A percentile compares a stretch with the other conserved stretches of the same genome.
phyloP scores from a whole-genome alignment of 2,329 filamentous ascomycete genomes.

The Aspergillus alliaceus region DNA sequence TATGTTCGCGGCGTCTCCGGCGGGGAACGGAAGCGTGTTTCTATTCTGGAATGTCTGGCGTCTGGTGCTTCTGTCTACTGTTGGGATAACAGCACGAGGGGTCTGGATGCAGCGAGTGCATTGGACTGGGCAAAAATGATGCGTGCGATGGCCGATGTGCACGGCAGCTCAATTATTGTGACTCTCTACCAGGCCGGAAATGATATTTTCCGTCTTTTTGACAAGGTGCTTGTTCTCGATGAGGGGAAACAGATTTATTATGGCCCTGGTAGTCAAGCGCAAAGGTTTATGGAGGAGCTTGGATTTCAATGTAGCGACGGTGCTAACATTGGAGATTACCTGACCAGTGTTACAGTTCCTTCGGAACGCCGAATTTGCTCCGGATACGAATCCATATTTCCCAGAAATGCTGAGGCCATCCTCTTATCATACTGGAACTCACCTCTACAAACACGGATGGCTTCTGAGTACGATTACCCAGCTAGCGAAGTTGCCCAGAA shows the following conservation, averaged over 20 bases:
- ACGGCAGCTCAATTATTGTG: constrained; percentile 53
- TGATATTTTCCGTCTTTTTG: constrained; percentile 67
- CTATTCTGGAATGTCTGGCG: constrained; percentile 64
- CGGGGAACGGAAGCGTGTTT: constrained; percentile 68
- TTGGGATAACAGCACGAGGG: constrained; percentile 66
- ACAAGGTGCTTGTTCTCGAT: constrained; percentile 69
- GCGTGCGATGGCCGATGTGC: constrained; percentile 62
- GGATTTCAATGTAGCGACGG: constrained; percentile 64
- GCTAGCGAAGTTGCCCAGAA: constrained; percentile 53
- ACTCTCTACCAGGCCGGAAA: constrained; percentile 71
- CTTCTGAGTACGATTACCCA: constrained; percentile 59
- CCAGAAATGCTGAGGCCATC: constrained; percentile 46
- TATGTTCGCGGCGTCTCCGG: constrained; percentile 65
- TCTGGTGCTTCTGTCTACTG: constrained; percentile 59
- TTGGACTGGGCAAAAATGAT: constrained; percentile 61
- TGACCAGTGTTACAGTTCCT: constrained; percentile 64
- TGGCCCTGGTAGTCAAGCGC: constrained; percentile 60
- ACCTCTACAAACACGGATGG: constrained; percentile 52
- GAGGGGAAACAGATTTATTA: constrained; percentile 67
- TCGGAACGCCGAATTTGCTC: constrained; percentile 47
- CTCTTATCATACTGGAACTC: constrained; percentile 54
- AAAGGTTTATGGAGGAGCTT: constrained; percentile 62
- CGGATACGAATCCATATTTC: constrained; percentile 46
- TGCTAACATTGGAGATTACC: constrained; percentile 64
- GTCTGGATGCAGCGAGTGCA: constrained; percentile 65